phyloP scores from a whole-genome alignment of 1,284 basidiomycete species.

The Trametes polyzona region DNA sequence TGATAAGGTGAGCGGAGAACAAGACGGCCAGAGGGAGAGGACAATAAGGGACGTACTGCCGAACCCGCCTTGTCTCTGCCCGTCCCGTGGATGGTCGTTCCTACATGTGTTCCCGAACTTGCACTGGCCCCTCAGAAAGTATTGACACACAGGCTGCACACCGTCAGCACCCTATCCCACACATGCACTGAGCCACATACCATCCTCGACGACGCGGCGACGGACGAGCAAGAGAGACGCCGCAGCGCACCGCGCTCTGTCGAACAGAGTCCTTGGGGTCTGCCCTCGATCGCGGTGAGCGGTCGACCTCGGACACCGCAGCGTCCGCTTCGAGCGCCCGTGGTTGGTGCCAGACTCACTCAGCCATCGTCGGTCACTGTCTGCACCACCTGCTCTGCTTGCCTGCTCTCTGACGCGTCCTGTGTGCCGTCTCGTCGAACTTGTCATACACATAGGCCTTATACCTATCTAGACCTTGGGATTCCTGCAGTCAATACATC shows the following conservation, averaged over 20 bases:
- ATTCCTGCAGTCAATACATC: too few relatives aligned
- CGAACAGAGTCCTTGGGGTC: conserved; percentile 1
- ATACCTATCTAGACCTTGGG: too few relatives aligned
- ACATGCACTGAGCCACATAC: not conserved
- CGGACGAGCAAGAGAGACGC: not conserved
- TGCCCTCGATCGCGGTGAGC: too few relatives aligned
- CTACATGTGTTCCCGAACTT: conserved; percentile 70
- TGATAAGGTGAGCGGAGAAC: conserved; percentile 31
- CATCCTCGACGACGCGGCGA: conserved; percentile 3
- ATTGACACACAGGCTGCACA: conserved; percentile 55
- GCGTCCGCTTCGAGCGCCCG: too few relatives aligned
- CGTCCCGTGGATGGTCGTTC: conserved; percentile 63
- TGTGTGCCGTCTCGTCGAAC: too few relatives aligned
- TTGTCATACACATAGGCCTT: too few relatives aligned
- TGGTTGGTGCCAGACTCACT: too few relatives aligned
- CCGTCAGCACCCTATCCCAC: not conserved
- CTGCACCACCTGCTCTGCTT: too few relatives aligned
- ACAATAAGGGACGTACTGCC: conserved; percentile 37
- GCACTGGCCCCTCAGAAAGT: conserved; percentile 69
- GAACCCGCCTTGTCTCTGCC: conserved; percentile 38
- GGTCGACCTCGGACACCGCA: too few relatives aligned
- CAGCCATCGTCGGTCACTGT: too few relatives aligned
- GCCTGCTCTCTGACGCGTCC: too few relatives aligned
- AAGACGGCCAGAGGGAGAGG: not conserved
- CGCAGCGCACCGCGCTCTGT: not conserved